Conservation (phyloP, 208 protist genomes). For the Baffinella frigidus region DNA sequence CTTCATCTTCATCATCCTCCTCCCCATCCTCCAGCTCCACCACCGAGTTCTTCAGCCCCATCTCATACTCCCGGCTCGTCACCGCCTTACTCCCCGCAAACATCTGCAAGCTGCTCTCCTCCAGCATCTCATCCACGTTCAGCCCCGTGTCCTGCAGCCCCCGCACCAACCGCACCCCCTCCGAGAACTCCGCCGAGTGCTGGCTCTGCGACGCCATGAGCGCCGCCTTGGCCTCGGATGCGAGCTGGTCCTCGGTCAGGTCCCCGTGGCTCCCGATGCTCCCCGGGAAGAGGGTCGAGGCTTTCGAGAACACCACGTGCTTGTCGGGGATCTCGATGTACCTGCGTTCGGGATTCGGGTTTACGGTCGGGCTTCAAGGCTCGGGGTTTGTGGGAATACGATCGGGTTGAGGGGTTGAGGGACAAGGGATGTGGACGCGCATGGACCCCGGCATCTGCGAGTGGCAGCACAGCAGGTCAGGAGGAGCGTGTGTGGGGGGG, state of each 20-base stretch:
- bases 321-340: conserved; percentile 81
- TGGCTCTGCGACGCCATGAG: not conserved
- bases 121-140: conserved; percentile 1
- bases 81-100: not conserved
- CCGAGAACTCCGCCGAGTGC: conserved; percentile 2
- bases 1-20: conserved; percentile 80
- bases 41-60: not conserved
- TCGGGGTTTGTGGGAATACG: not conserved
- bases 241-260: not conserved
- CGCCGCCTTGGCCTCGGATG: not conserved
- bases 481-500: too few relatives aligned
- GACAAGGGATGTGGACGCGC: too few relatives aligned
- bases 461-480: too few relatives aligned
- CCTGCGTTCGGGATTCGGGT: too few relatives aligned
- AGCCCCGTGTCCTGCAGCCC: conserved; percentile 9
- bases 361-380: not conserved
- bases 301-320: conserved; percentile 53
- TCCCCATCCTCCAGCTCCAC: conserved; percentile 31
- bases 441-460: too few relatives aligned
- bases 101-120: not conserved
- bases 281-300: not conserved
- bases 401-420: not conserved
- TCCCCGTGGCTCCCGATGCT: not conserved
- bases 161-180: conserved; percentile 12
- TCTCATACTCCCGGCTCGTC: conserved; percentile 3